Base-by-base conservation (phyloP, 495 filamentous ascomycete species). In the Pseudevernia furfuracea region DNA sequence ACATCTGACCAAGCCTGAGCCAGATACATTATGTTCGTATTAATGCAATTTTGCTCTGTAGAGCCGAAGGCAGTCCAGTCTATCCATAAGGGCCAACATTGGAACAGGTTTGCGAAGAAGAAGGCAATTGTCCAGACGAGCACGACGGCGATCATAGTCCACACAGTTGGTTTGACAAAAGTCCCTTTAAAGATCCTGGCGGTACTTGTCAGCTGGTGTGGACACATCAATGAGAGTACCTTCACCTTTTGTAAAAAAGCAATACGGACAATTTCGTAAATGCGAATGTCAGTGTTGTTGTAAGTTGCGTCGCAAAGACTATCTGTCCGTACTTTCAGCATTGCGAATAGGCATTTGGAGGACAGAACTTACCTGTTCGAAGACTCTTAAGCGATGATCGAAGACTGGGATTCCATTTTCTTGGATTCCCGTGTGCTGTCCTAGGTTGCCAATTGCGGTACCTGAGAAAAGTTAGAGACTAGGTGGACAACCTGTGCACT, bases 1-100 rank as follows among this genome's bases (percentile, higher is more conserved):
- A 63, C 52, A 37, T 63, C 61, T 41, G 61, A 63, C 49, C 25
- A 57, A 32, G 61, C 49, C 15, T 63, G 61, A 34, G 38, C 61
- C 23, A 57, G 39, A 30, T 43, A 63, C 52, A 44, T 63, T 10
- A 19, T 1, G 15, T 28, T 56, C n/a, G 49, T 34, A 4, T 44
- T 32, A 25, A 63, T 63, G 52, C 61, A 58, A 9, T 55, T 34
- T 1, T 34, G 9, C 7, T 0, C 3, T 36, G 61, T 23, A 28
- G 1, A 19, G 23, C n/a, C 52, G 5, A 15, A 44, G 9, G 1
- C 25, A 9, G 23, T 57, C 61, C 36, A 57, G 28, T 44, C 25
- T n/a, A 30, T 39, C 25, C 48, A 56, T 21, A 63, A 39, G 9
- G 52, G 61, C 30, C 38, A 57, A 11, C 37, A 63, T 34, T 62